Percentiles rank a stretch among this genome's conserved stretches.
Conservation (phyloP, 2,329 filamentous ascomycete species). For the Ophiostoma perfectum region DNA sequence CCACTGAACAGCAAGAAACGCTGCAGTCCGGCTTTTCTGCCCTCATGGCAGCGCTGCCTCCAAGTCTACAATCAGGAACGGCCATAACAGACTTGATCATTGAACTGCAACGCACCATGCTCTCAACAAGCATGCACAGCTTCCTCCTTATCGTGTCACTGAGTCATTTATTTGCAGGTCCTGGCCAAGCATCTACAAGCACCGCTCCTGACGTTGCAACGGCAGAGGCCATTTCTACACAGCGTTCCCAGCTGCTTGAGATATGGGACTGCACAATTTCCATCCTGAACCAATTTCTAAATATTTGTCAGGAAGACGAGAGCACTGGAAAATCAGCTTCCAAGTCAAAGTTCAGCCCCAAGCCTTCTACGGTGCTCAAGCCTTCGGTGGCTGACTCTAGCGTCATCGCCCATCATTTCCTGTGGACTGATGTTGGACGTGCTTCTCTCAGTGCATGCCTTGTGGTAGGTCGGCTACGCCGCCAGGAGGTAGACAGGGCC, state of each 20-base stretch:
- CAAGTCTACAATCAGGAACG: conserved; percentile 13
- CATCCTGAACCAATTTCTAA: conserved; percentile 16
- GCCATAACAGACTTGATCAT: conserved; percentile 12
- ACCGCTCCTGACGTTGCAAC: background rate
- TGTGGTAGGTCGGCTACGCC: conserved; percentile 14
- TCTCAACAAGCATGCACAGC: conserved; percentile 21
- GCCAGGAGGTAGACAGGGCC: conserved; percentile 16
- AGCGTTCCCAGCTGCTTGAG: conserved; percentile 18
- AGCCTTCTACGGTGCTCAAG: background rate
- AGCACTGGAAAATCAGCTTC: background rate
- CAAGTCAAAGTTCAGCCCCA: background rate
- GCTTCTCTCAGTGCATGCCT: conserved; percentile 20
- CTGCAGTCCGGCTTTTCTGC: conserved; percentile 11
- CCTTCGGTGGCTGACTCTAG: background rate
- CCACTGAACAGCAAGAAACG: conserved; percentile 1
- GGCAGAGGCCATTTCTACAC: background rate
- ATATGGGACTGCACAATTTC: conserved; percentile 21
- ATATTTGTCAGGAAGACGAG: background rate
- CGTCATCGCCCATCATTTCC: conserved; percentile 12
- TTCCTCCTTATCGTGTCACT: conserved; percentile 17
- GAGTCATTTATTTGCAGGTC: background rate
- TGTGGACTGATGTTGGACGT: conserved; percentile 21
- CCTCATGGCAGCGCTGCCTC: conserved; percentile 10
- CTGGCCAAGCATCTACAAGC: background rate
- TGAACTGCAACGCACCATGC: conserved; percentile 18